Evolutionary conservation across 768 basidiomycete species (phyloP).

Genomic region (Kwoniella bestiolae): DNA sequence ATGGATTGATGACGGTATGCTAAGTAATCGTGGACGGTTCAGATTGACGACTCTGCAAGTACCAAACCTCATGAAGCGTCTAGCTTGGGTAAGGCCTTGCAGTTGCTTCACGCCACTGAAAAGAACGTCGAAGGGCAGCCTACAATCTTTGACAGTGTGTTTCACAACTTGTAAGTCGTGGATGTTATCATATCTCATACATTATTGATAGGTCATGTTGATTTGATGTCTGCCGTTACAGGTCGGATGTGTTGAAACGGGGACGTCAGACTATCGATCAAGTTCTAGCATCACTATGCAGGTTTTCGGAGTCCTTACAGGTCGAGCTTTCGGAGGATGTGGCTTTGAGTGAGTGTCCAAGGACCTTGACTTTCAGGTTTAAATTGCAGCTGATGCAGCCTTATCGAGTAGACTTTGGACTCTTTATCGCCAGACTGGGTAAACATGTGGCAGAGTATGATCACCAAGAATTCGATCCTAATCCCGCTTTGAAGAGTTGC

Average conservation of each 20-base stretch:
- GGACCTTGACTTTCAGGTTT: neutral
- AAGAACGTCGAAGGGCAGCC: constrained; percentile 2
- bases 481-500: constrained; percentile 25
- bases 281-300: constrained; percentile 24
- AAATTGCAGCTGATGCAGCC: neutral
- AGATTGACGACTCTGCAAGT: constrained; percentile 17
- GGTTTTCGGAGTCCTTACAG: constrained; percentile 12
- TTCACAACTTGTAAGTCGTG: constrained; percentile 24
- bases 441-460: constrained; percentile 48
- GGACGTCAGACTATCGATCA: constrained; percentile 33
- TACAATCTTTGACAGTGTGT: constrained; percentile 17
- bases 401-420: constrained; percentile 28
- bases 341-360: constrained; percentile 23
- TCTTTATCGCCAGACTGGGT: constrained; percentile 31
- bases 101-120: constrained; percentile 15
- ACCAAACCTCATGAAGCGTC: neutral
- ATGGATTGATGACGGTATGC: neutral
- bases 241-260: constrained; percentile 37
- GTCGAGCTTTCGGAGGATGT: constrained; percentile 30
- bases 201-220: neutral
- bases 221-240: too few species aligned
- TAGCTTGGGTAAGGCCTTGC: constrained; percentile 15
- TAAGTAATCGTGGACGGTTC: neutral
- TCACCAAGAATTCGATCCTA: constrained; percentile 36
- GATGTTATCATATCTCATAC: neutral